phyloP scores from a whole-genome alignment of 1,284 basidiomycete species.

The Phellopilus nigrolimitatus region DNA sequence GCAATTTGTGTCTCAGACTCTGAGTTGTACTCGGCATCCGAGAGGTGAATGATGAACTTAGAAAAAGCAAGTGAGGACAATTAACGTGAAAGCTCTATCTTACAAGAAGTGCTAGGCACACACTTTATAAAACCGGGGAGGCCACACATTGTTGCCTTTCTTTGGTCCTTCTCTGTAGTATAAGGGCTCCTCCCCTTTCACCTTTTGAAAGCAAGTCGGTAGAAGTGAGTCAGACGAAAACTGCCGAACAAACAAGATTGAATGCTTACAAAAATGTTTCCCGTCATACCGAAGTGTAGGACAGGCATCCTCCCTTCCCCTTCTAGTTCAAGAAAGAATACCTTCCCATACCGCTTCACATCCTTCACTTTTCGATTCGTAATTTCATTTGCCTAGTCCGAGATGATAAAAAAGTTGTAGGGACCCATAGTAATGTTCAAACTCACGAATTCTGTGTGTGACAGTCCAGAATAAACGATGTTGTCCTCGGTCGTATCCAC shows the following conservation, averaged over 20 bases:
- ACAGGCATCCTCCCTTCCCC: slow-evolving; percentile 63
- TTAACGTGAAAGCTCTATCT: background rate
- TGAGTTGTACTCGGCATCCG: slow-evolving; percentile 23
- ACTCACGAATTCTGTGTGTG: slow-evolving; percentile 64
- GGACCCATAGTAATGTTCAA: background rate
- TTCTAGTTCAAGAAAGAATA: slow-evolving; percentile 68
- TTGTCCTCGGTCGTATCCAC: slow-evolving; percentile 63
- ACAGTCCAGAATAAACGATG: slow-evolving; percentile 63
- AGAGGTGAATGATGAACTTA: slow-evolving; percentile 62
- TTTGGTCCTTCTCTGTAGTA: slow-evolving; percentile 60
- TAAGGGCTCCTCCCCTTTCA: slow-evolving; percentile 58
- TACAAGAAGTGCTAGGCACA: slow-evolving; percentile 15
- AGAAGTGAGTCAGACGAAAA: slow-evolving; percentile 13
- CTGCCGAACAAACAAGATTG: background rate
- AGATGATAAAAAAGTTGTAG: slow-evolving; percentile 2
- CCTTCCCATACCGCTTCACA: slow-evolving; percentile 60
- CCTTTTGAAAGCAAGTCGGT: slow-evolving; percentile 31
- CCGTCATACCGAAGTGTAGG: slow-evolving; percentile 83
- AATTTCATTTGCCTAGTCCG: slow-evolving; percentile 51
- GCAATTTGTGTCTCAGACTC: slow-evolving; percentile 43
- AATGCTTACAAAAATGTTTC: slow-evolving; percentile 63
- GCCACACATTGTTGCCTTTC: slow-evolving; percentile 57
- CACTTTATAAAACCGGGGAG: slow-evolving; percentile 75
- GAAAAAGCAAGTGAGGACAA: background rate
- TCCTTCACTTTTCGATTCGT: slow-evolving; percentile 53